Evolutionary conservation across 108 stramenopile genomes (phyloP), one percentile per base, ranked within the genome.

Genomic region (Stephanodiscus minutulus): DNA sequence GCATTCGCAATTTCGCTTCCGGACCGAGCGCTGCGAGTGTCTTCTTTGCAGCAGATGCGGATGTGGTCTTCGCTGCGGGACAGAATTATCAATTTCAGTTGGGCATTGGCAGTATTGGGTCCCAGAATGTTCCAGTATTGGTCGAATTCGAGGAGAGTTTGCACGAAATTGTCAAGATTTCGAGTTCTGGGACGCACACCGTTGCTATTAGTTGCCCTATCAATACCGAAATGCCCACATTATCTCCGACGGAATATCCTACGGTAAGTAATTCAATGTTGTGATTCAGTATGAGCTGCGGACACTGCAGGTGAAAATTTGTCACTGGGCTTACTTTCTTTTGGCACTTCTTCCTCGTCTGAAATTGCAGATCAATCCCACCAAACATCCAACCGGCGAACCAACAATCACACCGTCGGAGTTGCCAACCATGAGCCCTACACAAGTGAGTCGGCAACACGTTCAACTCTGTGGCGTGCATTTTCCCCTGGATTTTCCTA

Each of bases 31-130:
- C 70, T 15, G 5, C 5, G 29, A 70, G 70, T 29, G 70, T 61
- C 70, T 70, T 70, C 70, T 70, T 70, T 31, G 46, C 47, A 39
- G 60, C 24, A 24, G 35, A 70, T 1, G 59, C 47, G 9, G 60
- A 59, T 15, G 27, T 61, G 35, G 33, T 70, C 17, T 70, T 29
- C n/a, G 58, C 44, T 25, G 29, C 60, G 12, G 70, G 70, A 24
- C 56, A 59, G n/a, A 61, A 70, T 53, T 57, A 60, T 53, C 60
- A 60, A 60, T 61, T 39, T 46, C 70, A 70, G 31, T 61, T 70
- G 48, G 70, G 70, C 15, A 17, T 70, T 15, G 46, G 41, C 22
- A 28, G 20, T 8, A 61, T 7, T 35, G 59, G 29, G 20, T 28
- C 29, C 21, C 35, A 39, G 43, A 44, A 59, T 1, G 15, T 33